phyloP scores from a whole-genome alignment of 2,329 filamentous ascomycete genomes.

The Orbilia blumenaviensis region DNA sequence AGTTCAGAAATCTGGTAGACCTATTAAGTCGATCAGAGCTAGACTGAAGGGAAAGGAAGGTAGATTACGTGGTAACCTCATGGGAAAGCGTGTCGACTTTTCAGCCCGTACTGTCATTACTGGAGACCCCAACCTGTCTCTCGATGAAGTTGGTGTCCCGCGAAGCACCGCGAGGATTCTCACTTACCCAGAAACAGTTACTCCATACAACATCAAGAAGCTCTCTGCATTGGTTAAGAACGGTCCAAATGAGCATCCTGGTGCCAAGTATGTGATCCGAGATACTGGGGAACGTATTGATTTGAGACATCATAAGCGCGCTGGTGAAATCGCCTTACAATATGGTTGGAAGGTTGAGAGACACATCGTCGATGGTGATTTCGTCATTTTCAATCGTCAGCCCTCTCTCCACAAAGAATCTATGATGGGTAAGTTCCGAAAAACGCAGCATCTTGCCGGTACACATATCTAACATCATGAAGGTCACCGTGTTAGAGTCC shows the following conservation, averaged over 20 bases:
- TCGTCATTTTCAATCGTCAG: constrained; percentile 99
- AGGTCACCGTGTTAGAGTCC: constrained; percentile 86
- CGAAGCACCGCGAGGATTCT: constrained; percentile 89
- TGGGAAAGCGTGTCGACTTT: constrained; percentile 99
- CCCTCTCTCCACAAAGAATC: constrained; percentile 99
- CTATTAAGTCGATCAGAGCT: constrained; percentile 94
- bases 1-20: constrained; percentile 94
- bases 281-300: constrained; percentile 94
- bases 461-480: neutral
- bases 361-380: constrained; percentile 94
- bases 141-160: constrained; percentile 97
- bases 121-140: constrained; percentile 92
- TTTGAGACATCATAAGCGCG: constrained; percentile 88
- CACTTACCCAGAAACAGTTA: constrained; percentile 97
- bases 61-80: constrained; percentile 95
- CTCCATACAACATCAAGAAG: constrained; percentile 95
- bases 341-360: constrained; percentile 99
- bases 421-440: constrained; percentile 79
- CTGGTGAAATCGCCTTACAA: constrained; percentile 83
- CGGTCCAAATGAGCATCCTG: constrained; percentile 92
- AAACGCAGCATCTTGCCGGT: neutral
- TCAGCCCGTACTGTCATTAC: constrained; percentile 99
- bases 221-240: constrained; percentile 89
- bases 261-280: constrained; percentile 94
- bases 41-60: constrained; percentile 99